Evolutionary conservation across 805 yeast genomes (phyloP).

Genomic region (Yamadazyma takamatsuzukensis): DNA sequence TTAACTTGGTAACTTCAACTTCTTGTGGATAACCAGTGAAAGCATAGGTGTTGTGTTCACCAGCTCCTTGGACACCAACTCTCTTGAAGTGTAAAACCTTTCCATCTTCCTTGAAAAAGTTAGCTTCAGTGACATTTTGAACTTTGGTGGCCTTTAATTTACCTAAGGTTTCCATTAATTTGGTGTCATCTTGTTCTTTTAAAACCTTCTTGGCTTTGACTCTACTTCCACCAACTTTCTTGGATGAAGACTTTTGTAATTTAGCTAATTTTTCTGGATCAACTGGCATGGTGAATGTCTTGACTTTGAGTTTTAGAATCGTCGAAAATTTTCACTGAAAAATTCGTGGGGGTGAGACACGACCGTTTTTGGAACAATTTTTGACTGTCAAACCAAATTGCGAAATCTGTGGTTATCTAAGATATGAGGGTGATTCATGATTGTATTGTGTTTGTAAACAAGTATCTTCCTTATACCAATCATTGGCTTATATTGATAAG

Average conservation of each 20-base stretch:
- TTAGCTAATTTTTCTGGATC: slow-evolving; percentile 94
- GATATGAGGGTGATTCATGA: slow-evolving; percentile 11
- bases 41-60: slow-evolving; percentile 86
- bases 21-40: slow-evolving; percentile 94
- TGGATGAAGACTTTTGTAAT: slow-evolving; percentile 78
- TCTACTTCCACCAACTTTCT: slow-evolving; percentile 82
- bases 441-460: slow-evolving; percentile 13
- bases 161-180: slow-evolving; percentile 82
- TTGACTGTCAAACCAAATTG: slow-evolving; percentile 1
- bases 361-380: not conserved
- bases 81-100: slow-evolving; percentile 93
- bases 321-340: slow-evolving; percentile 14
- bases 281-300: slow-evolving; percentile 56
- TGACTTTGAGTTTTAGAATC: slow-evolving; percentile 10
- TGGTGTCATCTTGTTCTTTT: slow-evolving; percentile 83
- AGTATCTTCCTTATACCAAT: slow-evolving; percentile 21
- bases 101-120: slow-evolving; percentile 96
- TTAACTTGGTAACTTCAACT: slow-evolving; percentile 85
- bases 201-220: slow-evolving; percentile 82
- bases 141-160: slow-evolving; percentile 87
- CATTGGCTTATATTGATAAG: slow-evolving; percentile 23
- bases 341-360: slow-evolving; percentile 2
- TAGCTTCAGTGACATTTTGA: slow-evolving; percentile 92
- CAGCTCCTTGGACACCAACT: slow-evolving; percentile 93
- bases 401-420: too few relatives aligned